phyloP scores from a whole-genome alignment of 2,329 filamentous ascomycete species.

The Ophidiomyces ophidiicola region DNA sequence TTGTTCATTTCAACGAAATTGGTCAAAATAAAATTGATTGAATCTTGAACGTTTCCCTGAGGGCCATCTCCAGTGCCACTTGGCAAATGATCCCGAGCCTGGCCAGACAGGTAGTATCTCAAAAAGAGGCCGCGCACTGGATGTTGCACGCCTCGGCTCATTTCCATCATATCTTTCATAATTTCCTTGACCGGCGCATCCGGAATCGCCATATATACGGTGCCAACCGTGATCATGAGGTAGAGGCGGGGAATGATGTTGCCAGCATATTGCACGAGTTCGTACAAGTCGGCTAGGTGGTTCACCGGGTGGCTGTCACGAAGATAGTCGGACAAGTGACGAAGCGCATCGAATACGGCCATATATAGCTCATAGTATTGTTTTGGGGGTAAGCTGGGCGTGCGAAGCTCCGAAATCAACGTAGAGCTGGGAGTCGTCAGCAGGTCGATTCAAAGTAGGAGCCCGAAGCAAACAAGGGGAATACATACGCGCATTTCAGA shows the following conservation, averaged over 20 bases:
- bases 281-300: conserved; percentile 94
- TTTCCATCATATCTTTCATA: conserved; percentile 99
- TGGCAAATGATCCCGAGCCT: conserved; percentile 81
- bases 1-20: conserved; percentile 99
- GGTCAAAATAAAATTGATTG: conserved; percentile 93
- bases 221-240: conserved; percentile 98
- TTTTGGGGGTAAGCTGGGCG: conserved; percentile 92
- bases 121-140: conserved; percentile 90
- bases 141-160: conserved; percentile 96
- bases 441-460: conserved; percentile 8
- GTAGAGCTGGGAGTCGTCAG: conserved; percentile 56
- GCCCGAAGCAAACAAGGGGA: conserved; percentile 11
- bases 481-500: conserved; percentile 88
- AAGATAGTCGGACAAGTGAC: conserved; percentile 89
- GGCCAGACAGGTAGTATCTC: conserved; percentile 89
- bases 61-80: conserved; percentile 74
- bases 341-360: conserved; percentile 94
- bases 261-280: conserved; percentile 93
- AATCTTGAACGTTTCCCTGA: conserved; percentile 91
- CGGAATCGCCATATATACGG: conserved; percentile 96
- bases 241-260: conserved; percentile 95
- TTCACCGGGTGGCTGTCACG: conserved; percentile 96
- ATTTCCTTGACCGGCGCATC: conserved; percentile 98
- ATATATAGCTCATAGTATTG: conserved; percentile 99
- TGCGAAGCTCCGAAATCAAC: conserved; percentile 93